Evolutionary conservation across 331 rosid species (phyloP).

Genomic region (Rhamnella rubrinervis): DNA sequence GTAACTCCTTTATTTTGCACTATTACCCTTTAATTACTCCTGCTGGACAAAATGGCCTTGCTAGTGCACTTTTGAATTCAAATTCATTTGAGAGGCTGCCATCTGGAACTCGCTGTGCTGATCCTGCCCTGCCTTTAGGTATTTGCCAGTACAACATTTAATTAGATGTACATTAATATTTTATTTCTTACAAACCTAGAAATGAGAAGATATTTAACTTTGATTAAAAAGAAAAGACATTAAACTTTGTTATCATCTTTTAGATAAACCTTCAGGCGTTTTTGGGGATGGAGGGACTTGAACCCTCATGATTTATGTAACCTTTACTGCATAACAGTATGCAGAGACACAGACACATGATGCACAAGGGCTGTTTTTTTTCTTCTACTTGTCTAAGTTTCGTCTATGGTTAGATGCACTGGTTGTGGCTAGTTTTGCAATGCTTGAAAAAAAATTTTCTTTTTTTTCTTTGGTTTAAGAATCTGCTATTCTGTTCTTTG

Average conservation of each 20-base stretch:
- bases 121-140: conserved; percentile 96
- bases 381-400: not conserved
- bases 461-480: too few relatives aligned
- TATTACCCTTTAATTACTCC: conserved; percentile 95
- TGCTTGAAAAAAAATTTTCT: not conserved
- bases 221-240: too few relatives aligned
- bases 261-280: too few relatives aligned
- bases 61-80: conserved; percentile 85
- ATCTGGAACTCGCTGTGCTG: conserved; percentile 87
- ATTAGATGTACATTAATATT: not conserved
- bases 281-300: too few relatives aligned
- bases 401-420: not conserved
- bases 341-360: not conserved
- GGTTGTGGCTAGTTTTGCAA: too few relatives aligned
- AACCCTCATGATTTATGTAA: not conserved
- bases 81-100: conserved; percentile 90
- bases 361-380: not conserved
- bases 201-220: conserved; percentile 3
- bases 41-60: conserved; percentile 91
- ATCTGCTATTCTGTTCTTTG: not conserved
- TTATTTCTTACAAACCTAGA: not conserved
- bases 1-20: not conserved
- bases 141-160: conserved; percentile 22
- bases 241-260: too few relatives aligned
- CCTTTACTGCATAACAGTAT: not conserved